A percentile compares a stretch with the other conserved stretches of the same genome.
These are phyloP conservation scores for Auricularia sp. DNA, from an alignment of 768 basidiomycete genomes.

Conservation along the genomic window DNA sequence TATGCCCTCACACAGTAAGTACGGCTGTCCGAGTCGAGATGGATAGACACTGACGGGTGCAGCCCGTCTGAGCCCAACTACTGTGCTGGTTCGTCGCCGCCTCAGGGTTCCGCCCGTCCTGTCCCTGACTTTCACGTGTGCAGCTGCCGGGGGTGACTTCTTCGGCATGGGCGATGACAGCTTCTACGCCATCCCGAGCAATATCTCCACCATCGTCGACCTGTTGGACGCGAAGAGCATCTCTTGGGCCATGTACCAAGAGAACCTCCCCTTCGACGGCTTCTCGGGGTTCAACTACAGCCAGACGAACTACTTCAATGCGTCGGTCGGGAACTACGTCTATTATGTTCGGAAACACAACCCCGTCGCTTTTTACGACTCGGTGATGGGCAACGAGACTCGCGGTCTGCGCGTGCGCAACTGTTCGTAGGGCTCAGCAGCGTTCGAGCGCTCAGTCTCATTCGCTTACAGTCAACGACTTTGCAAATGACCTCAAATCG, in stretches of 20 bases:
- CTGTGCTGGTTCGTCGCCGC: constrained; percentile 25
- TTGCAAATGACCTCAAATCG: constrained; percentile 42
- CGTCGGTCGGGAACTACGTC: constrained; percentile 26
- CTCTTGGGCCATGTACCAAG: constrained; percentile 54
- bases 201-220: constrained; percentile 47
- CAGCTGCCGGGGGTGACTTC: constrained; percentile 36
- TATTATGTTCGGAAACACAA: constrained; percentile 52
- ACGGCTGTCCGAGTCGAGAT: constrained; percentile 24
- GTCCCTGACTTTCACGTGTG: neutral
- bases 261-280: constrained; percentile 44
- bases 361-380: constrained; percentile 42
- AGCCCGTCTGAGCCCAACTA: constrained; percentile 60
- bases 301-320: constrained; percentile 28
- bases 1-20: constrained; percentile 13
- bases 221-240: constrained; percentile 46
- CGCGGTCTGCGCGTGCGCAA: constrained; percentile 35
- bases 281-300: constrained; percentile 25
- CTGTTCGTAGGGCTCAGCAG: constrained; percentile 13
- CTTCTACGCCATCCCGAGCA: constrained; percentile 18
- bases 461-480: constrained; percentile 34
- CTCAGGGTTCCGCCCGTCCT: neutral
- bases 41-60: constrained; percentile 24
- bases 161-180: constrained; percentile 38
- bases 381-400: constrained; percentile 33
- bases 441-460: too few species aligned